Conservation (phyloP, 1,284 basidiomycete genomes). For the Cerrena zonata region DNA sequence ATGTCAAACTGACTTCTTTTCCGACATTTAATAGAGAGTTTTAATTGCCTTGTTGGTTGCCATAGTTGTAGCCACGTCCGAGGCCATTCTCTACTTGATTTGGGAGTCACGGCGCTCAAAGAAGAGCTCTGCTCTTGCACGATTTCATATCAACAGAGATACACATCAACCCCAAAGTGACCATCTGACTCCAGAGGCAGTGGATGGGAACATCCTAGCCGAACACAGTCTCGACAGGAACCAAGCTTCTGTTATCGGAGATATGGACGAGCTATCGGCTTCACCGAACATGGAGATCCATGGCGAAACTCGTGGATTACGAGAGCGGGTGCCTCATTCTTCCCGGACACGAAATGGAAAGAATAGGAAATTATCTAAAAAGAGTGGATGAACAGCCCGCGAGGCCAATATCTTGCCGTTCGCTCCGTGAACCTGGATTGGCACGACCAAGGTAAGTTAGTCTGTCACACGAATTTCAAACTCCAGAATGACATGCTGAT, state of each 20-base stretch:
- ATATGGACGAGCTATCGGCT: neutral
- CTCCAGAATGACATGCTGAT: no score
- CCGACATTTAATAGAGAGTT: constrained; percentile 42
- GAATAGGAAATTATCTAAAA: no score
- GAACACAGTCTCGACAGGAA: neutral
- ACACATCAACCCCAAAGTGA: neutral
- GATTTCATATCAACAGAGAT: neutral
- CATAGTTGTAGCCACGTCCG: constrained; percentile 58
- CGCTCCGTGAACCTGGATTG: no score
- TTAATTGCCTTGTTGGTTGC: constrained; percentile 56
- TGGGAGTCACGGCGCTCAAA: constrained; percentile 50
- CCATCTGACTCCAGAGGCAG: neutral
- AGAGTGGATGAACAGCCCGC: no score
- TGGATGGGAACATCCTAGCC: neutral
- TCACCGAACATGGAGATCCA: neutral
- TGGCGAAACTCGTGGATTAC: neutral
- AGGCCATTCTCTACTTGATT: constrained; percentile 63
- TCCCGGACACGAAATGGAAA: neutral
- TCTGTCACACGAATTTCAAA: no score
- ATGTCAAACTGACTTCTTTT: neutral
- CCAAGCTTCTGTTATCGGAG: neutral
- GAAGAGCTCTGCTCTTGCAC: neutral
- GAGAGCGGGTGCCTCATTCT: neutral
- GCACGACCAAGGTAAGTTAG: no score
- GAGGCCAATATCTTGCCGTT: no score